Evolutionary conservation across 176 grass and related monocot genomes (phyloP).

Genomic region (Musa itinerans): DNA sequence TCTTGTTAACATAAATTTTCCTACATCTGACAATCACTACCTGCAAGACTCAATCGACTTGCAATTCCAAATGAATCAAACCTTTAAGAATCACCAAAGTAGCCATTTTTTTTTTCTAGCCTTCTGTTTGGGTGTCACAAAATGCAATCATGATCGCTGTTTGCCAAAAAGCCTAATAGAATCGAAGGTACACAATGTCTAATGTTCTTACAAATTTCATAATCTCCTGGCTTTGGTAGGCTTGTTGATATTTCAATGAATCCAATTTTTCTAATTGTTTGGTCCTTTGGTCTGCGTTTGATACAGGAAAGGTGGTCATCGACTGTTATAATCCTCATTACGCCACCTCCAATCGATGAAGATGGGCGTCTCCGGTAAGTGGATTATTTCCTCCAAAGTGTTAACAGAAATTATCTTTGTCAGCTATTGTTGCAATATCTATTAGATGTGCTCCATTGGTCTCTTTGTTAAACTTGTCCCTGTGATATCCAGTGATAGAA

Average conservation of each 20-base stretch:
- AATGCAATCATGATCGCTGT: neutral
- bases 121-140: neutral
- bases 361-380: slow-evolving; percentile 54
- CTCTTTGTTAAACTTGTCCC: neutral
- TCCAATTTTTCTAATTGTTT: neutral
- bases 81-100: neutral
- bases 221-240: neutral
- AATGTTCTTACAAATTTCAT: neutral
- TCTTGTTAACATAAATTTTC: neutral
- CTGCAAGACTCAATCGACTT: neutral
- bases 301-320: slow-evolving; percentile 57
- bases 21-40: neutral
- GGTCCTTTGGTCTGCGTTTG: neutral
- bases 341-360: slow-evolving; percentile 75
- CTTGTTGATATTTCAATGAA: neutral
- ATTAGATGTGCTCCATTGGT: neutral
- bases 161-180: neutral
- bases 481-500: neutral
- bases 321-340: slow-evolving; percentile 56
- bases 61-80: neutral
- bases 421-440: neutral
- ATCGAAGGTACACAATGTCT: neutral
- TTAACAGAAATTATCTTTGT: neutral
- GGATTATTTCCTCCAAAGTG: neutral
- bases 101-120: neutral